Evolutionary conservation across 1,284 basidiomycete species (phyloP), one percentile per base, ranked within the genome.

Genomic region (Heliocybe sulcata): DNA sequence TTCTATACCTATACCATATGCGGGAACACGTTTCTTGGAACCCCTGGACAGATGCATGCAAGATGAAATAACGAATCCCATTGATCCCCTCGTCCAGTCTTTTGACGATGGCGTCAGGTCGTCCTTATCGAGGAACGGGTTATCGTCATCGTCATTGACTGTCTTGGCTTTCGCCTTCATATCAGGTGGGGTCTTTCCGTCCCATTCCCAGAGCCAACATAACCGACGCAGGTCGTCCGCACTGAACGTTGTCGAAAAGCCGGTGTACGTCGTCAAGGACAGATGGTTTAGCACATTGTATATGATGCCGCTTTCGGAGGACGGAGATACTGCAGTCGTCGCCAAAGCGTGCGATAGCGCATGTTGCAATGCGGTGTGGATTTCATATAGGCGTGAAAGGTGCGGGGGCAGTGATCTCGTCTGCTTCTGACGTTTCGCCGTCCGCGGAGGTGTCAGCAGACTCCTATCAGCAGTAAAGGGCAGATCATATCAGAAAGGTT

Each of bases 171-270:
- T 20, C 11, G 51, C 22, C 19, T 56, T 52, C 45, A 51, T 35
- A 20, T 56, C 25, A 19, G 73, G 70, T 3, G 77, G 58, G 1
- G 70, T 56, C 53, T 77, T 71, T 9, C 79, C 77, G 62, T 90
- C 82, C 89, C 90, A 92, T 65, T 92, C 89, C 88, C 90, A 91
- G n/a, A 92, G 58, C 90, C 90, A 92, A 67, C 90, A 91, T 12
- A 92, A 74, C 56, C 85, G 77, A 58, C 74, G 79, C 45, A 92
- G 73, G 63, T 90, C 89, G 53, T 85, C 79, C 22, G 81, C 58
- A 26, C 80, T 76, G 59, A 90, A 83, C 55, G 79, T 79, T 4
- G 81, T 76, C 33, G 23, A 35, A 2, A 9, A 3, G 45, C 27
- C 35, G 52, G n/a, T 19, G 27, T 42, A 57, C 26, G 29, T 33